Evolutionary conservation across 2,329 filamentous ascomycete genomes (phyloP).

Genomic region (Colletotrichum australisinense): DNA sequence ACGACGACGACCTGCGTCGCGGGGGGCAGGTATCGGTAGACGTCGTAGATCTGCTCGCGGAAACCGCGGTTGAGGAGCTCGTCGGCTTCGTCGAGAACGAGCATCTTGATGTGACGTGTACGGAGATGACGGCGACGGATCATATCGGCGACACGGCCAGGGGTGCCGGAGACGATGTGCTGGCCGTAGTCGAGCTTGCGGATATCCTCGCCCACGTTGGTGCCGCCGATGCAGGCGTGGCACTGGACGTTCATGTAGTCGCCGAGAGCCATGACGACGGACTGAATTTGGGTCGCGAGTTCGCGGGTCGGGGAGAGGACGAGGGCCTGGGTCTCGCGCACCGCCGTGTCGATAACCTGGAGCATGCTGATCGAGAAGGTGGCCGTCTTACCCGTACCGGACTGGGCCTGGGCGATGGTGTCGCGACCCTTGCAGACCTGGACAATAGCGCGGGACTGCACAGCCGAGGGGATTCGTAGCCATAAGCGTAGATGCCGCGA

Average conservation of each 20-base stretch:
- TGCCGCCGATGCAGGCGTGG: slow-evolving; percentile 97
- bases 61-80: slow-evolving; percentile 90
- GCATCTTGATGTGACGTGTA: slow-evolving; percentile 73
- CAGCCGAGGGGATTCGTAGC: slow-evolving; percentile 97
- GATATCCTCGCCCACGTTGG: slow-evolving; percentile 97
- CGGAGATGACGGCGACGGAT: slow-evolving; percentile 68
- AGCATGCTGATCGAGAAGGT: slow-evolving; percentile 97
- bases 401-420: slow-evolving; percentile 98
- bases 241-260: slow-evolving; percentile 99
- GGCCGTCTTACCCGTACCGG: slow-evolving; percentile 95
- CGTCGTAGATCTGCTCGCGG: slow-evolving; percentile 98
- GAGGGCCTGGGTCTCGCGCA: slow-evolving; percentile 93
- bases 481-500: slow-evolving; percentile 97
- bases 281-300: slow-evolving; percentile 97
- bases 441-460: slow-evolving; percentile 97
- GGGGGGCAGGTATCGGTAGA: slow-evolving; percentile 95
- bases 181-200: slow-evolving; percentile 97
- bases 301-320: slow-evolving; percentile 97
- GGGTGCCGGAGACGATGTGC: slow-evolving; percentile 96
- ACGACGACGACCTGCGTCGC: slow-evolving; percentile 99
- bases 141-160: slow-evolving; percentile 86
- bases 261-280: slow-evolving; percentile 98
- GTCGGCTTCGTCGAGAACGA: slow-evolving; percentile 71
- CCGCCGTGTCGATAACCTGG: slow-evolving; percentile 93
- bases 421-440: slow-evolving; percentile 99